These are phyloP conservation scores for Nakazawaea wyomingensis DNA, from an alignment of 805 yeast species.

Conservation along the genomic window DNA sequence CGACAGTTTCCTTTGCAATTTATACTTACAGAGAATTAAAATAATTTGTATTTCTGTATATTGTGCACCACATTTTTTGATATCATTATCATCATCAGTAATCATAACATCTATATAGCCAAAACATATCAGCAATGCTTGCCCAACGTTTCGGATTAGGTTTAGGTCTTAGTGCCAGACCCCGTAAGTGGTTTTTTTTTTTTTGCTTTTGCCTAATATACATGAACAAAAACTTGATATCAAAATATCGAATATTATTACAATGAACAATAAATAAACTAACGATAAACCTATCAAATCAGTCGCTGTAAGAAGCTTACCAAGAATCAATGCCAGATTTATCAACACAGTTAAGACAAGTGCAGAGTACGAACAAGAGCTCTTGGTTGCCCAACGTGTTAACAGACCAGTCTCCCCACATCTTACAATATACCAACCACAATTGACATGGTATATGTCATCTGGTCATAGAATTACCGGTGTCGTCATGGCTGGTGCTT, in stretches of 20 bases:
- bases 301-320: slow-evolving; percentile 7
- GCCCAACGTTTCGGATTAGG: slow-evolving; percentile 15
- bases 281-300: too few relatives aligned
- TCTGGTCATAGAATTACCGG: slow-evolving; percentile 85
- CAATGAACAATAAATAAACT: too few relatives aligned
- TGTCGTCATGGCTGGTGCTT: slow-evolving; percentile 70
- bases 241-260: too few relatives aligned
- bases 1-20: too few relatives aligned
- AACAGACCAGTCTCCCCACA: slow-evolving; percentile 92
- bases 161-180: slow-evolving; percentile 14
- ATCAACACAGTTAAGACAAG: slow-evolving; percentile 46
- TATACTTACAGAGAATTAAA: too few relatives aligned
- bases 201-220: background rate
- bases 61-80: too few relatives aligned
- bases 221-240: too few relatives aligned
- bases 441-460: slow-evolving; percentile 79
- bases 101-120: background rate
- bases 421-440: slow-evolving; percentile 84
- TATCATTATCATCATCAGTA: background rate
- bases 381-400: slow-evolving; percentile 75
- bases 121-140: slow-evolving; percentile 3
- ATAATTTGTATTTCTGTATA: too few relatives aligned
- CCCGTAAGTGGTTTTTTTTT: slow-evolving; percentile 2
- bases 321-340: slow-evolving; percentile 19
- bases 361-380: slow-evolving; percentile 56